Evolutionary conservation across 139 green algal species (phyloP), one percentile per base, ranked within the genome.

Genomic region (Limnomonas spitsbergensis): DNA sequence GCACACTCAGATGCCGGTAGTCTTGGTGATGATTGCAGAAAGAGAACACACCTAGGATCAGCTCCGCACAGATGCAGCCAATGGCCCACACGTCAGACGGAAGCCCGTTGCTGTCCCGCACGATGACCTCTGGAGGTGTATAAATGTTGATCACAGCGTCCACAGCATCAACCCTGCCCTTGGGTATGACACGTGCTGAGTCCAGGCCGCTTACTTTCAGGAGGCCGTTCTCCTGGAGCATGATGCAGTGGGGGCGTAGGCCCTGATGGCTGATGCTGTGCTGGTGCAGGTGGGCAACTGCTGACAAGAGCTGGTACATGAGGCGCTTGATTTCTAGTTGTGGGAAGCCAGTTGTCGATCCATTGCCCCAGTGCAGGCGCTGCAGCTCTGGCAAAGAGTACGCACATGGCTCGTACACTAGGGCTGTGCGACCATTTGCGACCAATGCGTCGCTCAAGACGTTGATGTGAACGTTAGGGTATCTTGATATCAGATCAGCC

Each of bases 51-150:
- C 68, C 68, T 42, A 32, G 24, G 14, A 74, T 42, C 6, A 74
- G 68, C 68, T 74, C 68, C 36, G 68, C 68, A 32, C 35, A 42
- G 68, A 74, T 74, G 36, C 68, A 74, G n/a, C 56, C 56, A 70
- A 70, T 70, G 14, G 56, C 56, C 56, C 56, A 70, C n/a, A 70
- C 56, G 24, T 70, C 56, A 37, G 56, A 7, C 56, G 27, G 14
- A 38, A 34, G 7, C 7, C 56, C 56, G 29, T 37, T 70, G 56
- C 24, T 70, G 56, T 38, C 29, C 29, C 29, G 4, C 9, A 70
- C 4, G 6, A 70, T 24, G 14, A 70, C 56, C 29, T 70, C 56
- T 37, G 56, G 56, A 24, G 56, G 7, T 34, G n/a, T 37, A 20
- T 70, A 70, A 32, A 70, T 70, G 56, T 4, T 70, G 7, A 70